These are phyloP conservation scores for Hypomyces rosellus DNA, from an alignment of 2,329 filamentous ascomycete species.

Conservation along the genomic window DNA sequence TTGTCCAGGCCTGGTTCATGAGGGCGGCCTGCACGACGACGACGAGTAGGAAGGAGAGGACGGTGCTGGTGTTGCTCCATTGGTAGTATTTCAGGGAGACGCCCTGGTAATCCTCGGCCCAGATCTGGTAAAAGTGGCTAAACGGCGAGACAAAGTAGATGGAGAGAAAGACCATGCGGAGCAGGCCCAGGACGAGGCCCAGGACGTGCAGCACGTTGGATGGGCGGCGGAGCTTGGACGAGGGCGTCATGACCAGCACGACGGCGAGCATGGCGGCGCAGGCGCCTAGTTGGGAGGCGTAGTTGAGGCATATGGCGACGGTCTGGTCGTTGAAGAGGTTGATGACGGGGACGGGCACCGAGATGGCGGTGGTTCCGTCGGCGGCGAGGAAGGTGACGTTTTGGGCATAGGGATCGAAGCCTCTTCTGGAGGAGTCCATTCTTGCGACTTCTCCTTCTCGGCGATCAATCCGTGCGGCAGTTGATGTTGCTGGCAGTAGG, in stretches of 20 bases:
- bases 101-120: slow-evolving; percentile 46
- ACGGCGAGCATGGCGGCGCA: slow-evolving; percentile 58
- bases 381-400: slow-evolving; percentile 27
- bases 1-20: slow-evolving; percentile 46
- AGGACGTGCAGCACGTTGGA: slow-evolving; percentile 61
- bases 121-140: slow-evolving; percentile 54
- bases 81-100: slow-evolving; percentile 36
- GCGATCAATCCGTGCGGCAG: not conserved
- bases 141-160: slow-evolving; percentile 57
- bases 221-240: slow-evolving; percentile 55
- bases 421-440: too few species aligned
- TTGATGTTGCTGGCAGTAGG: too few species aligned
- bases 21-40: slow-evolving; percentile 42
- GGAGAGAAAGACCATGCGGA: slow-evolving; percentile 52
- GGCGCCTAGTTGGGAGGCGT: slow-evolving; percentile 64
- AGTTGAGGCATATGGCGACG: slow-evolving; percentile 50
- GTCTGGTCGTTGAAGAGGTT: slow-evolving; percentile 27
- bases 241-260: slow-evolving; percentile 60
- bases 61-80: slow-evolving; percentile 33
- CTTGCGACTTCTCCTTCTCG: not conserved
- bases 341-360: slow-evolving; percentile 27
- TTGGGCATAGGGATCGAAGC: slow-evolving; percentile 32
- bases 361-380: slow-evolving; percentile 26
- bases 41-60: slow-evolving; percentile 38
- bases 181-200: slow-evolving; percentile 53